Conservation (phyloP, 805 yeast species). For the Candida oleophila region DNA sequence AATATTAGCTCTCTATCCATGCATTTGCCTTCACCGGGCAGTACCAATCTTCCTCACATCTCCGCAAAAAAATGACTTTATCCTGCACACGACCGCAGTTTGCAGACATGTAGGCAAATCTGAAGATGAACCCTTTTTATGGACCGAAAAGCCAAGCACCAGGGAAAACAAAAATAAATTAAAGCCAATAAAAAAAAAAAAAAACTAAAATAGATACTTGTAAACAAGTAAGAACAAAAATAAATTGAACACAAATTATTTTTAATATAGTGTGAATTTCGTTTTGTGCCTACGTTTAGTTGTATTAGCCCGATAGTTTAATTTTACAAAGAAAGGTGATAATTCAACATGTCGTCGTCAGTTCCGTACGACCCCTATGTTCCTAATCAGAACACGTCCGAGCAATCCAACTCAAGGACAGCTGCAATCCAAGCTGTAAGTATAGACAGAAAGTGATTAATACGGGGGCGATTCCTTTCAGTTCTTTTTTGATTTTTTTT, state of each 20-base stretch:
- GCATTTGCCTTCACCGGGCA: background rate
- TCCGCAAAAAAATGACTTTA: background rate
- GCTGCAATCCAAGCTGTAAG: slow-evolving; percentile 82
- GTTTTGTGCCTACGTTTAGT: background rate
- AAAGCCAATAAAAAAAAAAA: background rate
- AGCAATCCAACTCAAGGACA: slow-evolving; percentile 56
- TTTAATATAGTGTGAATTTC: background rate
- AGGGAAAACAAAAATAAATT: background rate
- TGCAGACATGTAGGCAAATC: background rate
- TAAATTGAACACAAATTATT: background rate
- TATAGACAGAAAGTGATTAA: slow-evolving; percentile 15
- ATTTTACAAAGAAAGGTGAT: background rate
- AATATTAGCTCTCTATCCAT: background rate
- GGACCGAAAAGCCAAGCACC: background rate
- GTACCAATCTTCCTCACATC: background rate
- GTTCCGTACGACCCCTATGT: slow-evolving; percentile 86
- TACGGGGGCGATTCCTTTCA: background rate
- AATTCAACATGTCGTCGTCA: slow-evolving; percentile 60
- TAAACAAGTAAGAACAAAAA: background rate
- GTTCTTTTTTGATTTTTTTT: background rate
- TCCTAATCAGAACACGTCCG: slow-evolving; percentile 58
- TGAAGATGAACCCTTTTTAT: background rate
- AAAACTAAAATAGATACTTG: background rate
- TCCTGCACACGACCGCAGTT: background rate
- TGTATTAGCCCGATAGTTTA: background rate